Conservation (phyloP, 345 rosid species). For the Rubroshorea leprosula region DNA sequence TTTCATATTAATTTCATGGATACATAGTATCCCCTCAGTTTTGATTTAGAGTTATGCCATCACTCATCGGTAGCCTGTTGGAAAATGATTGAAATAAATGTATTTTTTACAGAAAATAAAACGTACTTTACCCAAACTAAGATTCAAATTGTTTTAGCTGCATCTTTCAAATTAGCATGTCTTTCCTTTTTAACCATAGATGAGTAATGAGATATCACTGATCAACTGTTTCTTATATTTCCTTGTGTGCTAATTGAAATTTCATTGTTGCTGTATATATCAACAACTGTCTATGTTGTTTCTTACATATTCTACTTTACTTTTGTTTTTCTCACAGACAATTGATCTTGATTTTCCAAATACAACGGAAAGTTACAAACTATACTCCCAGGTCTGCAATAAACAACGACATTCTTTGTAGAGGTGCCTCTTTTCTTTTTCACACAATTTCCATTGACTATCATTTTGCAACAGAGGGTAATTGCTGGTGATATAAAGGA, state of each 20-base stretch:
- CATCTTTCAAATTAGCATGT: too few species aligned
- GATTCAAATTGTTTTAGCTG: too few species aligned
- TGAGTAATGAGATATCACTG: too few species aligned
- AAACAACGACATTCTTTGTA: constrained; percentile 10
- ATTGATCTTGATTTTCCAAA: constrained; percentile 72
- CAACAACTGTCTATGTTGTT: constrained; percentile 9
- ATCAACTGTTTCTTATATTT: not conserved
- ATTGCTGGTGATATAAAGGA: constrained; percentile 98
- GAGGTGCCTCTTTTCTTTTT: constrained; percentile 1
- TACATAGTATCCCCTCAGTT: not conserved
- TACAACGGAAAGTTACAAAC: constrained; percentile 90
- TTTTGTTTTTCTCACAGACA: constrained; percentile 35
- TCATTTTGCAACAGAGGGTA: constrained; percentile 55
- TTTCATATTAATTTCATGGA: constrained; percentile 2
- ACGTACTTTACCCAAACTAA: too few species aligned
- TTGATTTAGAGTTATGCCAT: too few species aligned
- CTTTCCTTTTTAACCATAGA: too few species aligned
- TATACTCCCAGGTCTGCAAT: constrained; percentile 75
- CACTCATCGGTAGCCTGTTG: too few species aligned
- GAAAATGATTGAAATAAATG: too few species aligned
- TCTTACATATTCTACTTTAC: constrained; percentile 7
- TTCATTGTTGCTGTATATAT: too few species aligned
- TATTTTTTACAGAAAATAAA: too few species aligned
- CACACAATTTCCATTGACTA: constrained; percentile 15
- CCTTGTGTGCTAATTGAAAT: not conserved